Evolutionary conservation across 129 eudicot genomes (phyloP).

Genomic region (Artemisia tridentata): DNA sequence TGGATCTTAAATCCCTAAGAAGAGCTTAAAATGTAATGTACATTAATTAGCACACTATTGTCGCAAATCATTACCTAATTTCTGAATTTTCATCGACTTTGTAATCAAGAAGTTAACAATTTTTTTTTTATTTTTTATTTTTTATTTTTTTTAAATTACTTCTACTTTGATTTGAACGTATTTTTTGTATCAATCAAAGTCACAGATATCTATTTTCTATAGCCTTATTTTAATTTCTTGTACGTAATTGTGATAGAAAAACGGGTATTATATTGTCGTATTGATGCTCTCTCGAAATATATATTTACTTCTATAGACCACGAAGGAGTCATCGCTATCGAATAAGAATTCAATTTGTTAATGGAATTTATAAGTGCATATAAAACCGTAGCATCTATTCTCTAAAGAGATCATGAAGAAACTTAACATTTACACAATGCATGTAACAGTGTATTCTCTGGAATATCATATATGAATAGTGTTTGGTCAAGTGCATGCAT

Average conservation of each 20-base stretch:
- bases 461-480: slow-evolving; percentile 20
- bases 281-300: too few species aligned
- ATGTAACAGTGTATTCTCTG: slow-evolving; percentile 17
- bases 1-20: slow-evolving; percentile 8
- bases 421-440: slow-evolving; percentile 2
- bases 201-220: too few species aligned
- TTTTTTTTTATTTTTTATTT: too few species aligned
- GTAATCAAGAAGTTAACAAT: too few species aligned
- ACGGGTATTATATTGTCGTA: too few species aligned
- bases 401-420: slow-evolving; percentile 4
- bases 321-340: slow-evolving; percentile 24
- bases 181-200: too few species aligned
- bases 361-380: slow-evolving; percentile 5
- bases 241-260: too few species aligned
- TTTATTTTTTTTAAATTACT: too few species aligned
- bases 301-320: slow-evolving; percentile 8
- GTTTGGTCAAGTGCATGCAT: background rate
- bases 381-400: slow-evolving; percentile 22
- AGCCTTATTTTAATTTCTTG: too few species aligned
- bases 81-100: slow-evolving; percentile 5
- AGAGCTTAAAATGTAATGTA: background rate
- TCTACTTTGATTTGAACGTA: too few species aligned
- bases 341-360: slow-evolving; percentile 20
- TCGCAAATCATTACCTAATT: slow-evolving; percentile 19
- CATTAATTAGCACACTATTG: slow-evolving; percentile 16